These are phyloP conservation scores for Candida tibetensis DNA, from an alignment of 805 yeast genomes.

Conservation along the genomic window DNA sequence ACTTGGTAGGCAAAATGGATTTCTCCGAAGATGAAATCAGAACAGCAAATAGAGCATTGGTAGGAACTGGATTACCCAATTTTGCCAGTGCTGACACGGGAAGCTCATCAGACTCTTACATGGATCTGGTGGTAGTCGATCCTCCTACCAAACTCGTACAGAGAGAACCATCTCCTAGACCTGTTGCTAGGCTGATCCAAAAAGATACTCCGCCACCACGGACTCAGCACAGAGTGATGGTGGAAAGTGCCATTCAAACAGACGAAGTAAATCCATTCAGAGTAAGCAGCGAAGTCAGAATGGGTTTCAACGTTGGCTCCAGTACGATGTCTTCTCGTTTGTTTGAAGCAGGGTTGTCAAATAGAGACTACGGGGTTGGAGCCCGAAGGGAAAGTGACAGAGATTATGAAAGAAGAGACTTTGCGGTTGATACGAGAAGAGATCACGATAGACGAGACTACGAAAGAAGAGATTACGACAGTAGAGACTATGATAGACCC, in stretches of 20 bases:
- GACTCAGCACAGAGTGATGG: conserved; percentile 5
- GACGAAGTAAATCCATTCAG: conserved; percentile 8
- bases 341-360: background rate
- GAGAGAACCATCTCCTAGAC: background rate
- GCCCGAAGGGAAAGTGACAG: background rate
- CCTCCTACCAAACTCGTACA: conserved; percentile 6
- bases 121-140: conserved; percentile 15
- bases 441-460: background rate
- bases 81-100: conserved; percentile 48
- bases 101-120: conserved; percentile 11
- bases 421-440: background rate
- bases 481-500: background rate
- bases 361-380: background rate
- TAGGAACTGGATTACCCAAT: conserved; percentile 72
- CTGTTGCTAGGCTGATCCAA: background rate
- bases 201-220: background rate
- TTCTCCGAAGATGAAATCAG: conserved; percentile 69
- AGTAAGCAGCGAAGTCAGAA: conserved; percentile 1
- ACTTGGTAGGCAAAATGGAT: conserved; percentile 57
- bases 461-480: background rate
- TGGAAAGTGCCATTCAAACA: conserved; percentile 8
- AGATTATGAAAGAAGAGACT: background rate
- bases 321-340: conserved; percentile 4
- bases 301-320: conserved; percentile 7
- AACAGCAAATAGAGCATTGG: conserved; percentile 64